Base-by-base conservation (phyloP, 192 early-diverging fungal genomes). In the Phycomyces blakesleeanus region DNA sequence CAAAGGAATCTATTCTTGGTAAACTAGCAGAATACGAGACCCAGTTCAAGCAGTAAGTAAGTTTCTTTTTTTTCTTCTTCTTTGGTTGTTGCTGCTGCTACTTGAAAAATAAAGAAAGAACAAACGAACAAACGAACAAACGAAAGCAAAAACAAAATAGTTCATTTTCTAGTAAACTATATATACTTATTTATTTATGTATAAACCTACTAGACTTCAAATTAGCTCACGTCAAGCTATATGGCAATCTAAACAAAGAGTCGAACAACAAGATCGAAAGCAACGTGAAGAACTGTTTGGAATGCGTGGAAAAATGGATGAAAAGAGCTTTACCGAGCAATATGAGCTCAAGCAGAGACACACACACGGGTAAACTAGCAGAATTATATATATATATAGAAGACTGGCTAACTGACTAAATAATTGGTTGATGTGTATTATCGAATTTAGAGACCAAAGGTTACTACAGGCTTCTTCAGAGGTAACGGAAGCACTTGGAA, bases 401-500 rank as follows among this genome's bases (percentile, higher is more conserved):
- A 27, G 16, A 18, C 22, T 39, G 7, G 7, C 25, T 66, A 59
- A 57, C 51, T 51, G 4, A 51, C 42, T 39, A 10, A 41, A 18
- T 54, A 49, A 44, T 55, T 26, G 62, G 11, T 41, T 18, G 14
- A 10, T 41, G 40, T 41, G 40, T 47, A n/a, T 47, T 47, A 12
- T 57, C 42, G 55, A 37, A 22, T 12, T 38, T 11, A 47, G 44
- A 5, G 74, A 77, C 34, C 76, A 83, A 26, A 58, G 76, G 3
- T 12, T 84, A 40, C 54, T 85, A 34, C 66, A 73, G 27, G 78
- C 83, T 10, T 74, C 79, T 42, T 76, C 70, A 21, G 81, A 88
- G 42, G 80, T 84, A 9, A 90, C 86, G 21, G 77, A 80, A 18
- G 70, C 82, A 41, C 68, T 90, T 3, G 67, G 64, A 47, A 80